These are phyloP conservation scores for Psophocarpus tetragonolobus DNA, from an alignment of 306 rosid genomes.

Conservation along the genomic window DNA sequence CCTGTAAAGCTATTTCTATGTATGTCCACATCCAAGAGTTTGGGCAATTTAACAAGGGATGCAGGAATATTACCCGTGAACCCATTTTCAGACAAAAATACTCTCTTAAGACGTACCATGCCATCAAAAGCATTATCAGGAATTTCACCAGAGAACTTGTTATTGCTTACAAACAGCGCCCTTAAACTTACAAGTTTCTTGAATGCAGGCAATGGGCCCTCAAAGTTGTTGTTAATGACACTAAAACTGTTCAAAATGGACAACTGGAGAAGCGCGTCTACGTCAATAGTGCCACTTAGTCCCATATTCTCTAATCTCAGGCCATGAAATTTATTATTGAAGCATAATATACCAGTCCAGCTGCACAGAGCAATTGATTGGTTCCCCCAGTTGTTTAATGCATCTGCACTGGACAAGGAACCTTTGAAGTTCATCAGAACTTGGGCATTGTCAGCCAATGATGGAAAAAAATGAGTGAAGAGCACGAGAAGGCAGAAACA, in stretches of 20 bases:
- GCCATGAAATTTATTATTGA: slow-evolving; percentile 20
- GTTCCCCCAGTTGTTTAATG: slow-evolving; percentile 56
- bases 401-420: slow-evolving; percentile 43
- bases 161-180: slow-evolving; percentile 56
- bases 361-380: slow-evolving; percentile 36
- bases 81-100: slow-evolving; percentile 55
- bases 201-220: slow-evolving; percentile 63
- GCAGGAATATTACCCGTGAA: slow-evolving; percentile 63
- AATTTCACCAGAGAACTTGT: slow-evolving; percentile 63
- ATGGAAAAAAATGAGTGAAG: slow-evolving; percentile 28
- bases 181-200: slow-evolving; percentile 41
- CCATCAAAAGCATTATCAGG: slow-evolving; percentile 54
- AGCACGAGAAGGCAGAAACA: slow-evolving; percentile 20
- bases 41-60: slow-evolving; percentile 58
- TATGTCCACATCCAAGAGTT: slow-evolving; percentile 60
- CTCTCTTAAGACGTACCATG: slow-evolving; percentile 48
- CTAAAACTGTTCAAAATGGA: slow-evolving; percentile 53
- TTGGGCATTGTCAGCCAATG: slow-evolving; percentile 25
- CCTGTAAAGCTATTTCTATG: slow-evolving; percentile 62
- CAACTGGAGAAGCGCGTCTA: slow-evolving; percentile 42
- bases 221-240: slow-evolving; percentile 55
- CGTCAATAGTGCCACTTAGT: slow-evolving; percentile 54
- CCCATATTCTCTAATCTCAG: slow-evolving; percentile 63
- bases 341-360: slow-evolving; percentile 71
- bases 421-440: slow-evolving; percentile 57